Conservation (phyloP, 2,329 filamentous ascomycete genomes). For the Ophiostoma populinum region DNA sequence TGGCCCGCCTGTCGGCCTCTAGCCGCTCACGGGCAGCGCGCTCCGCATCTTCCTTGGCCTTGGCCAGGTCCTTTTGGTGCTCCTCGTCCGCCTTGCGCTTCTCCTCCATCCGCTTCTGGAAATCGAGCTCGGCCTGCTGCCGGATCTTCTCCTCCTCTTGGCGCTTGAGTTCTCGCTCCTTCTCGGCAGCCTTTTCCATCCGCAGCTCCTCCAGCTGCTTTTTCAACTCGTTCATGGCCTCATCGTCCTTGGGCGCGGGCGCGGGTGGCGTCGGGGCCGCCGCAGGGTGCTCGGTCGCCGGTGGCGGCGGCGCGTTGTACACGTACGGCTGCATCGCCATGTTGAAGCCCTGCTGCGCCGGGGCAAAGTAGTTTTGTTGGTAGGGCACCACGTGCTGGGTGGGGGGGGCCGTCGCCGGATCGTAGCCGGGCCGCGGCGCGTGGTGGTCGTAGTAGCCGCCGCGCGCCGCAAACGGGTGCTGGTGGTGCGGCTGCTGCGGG, state of each 20-base stretch:
- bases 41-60: conserved; percentile 28
- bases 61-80: conserved; percentile 28
- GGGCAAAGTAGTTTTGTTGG: conserved; percentile 20
- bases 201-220: conserved; percentile 37
- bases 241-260: conserved; percentile 23
- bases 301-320: conserved; percentile 24
- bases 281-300: conserved; percentile 24
- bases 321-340: conserved; percentile 22
- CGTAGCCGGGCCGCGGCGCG: conserved; percentile 22
- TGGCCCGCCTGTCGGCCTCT: conserved; percentile 21
- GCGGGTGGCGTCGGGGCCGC: conserved; percentile 23
- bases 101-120: conserved; percentile 14
- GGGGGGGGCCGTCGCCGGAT: too few relatives aligned
- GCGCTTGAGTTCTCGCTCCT: conserved; percentile 24
- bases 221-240: conserved; percentile 43
- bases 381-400: conserved; percentile 32
- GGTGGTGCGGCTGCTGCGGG: conserved; percentile 16
- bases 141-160: conserved; percentile 25
- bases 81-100: conserved; percentile 25
- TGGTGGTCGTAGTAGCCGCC: conserved; percentile 14
- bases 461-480: conserved; percentile 29
- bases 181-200: conserved; percentile 25
- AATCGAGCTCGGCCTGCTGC: conserved; percentile 15
- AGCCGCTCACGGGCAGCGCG: conserved; percentile 23
- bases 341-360: conserved; percentile 15